A percentile compares a stretch with the other conserved stretches of the same genome.
These are phyloP conservation scores for Hypoxylon sp. DNA, from an alignment of 2,329 filamentous ascomycete species.

Conservation along the genomic window DNA sequence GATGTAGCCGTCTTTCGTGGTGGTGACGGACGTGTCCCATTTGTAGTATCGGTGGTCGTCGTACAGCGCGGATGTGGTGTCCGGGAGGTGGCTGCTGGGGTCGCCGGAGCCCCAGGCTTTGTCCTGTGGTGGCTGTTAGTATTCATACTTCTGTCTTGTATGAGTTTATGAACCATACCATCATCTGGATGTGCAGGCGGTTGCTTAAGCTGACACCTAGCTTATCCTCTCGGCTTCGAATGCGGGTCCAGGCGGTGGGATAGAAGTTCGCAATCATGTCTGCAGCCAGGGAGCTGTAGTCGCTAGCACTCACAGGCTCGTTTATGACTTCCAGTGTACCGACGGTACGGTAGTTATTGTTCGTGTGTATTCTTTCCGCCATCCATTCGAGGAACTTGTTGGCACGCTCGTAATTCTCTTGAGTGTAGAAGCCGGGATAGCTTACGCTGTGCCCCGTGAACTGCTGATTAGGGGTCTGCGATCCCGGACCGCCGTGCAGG, in stretches of 20 bases:
- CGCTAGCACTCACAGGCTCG: slow-evolving; percentile 55
- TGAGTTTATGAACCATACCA: slow-evolving; percentile 36
- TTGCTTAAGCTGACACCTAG: slow-evolving; percentile 54
- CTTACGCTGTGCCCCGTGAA: slow-evolving; percentile 55
- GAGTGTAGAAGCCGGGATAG: slow-evolving; percentile 60
- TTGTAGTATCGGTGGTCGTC: slow-evolving; percentile 52
- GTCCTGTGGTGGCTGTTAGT: slow-evolving; percentile 25
- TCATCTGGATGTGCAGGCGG: slow-evolving; percentile 59
- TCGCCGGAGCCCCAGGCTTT: slow-evolving; percentile 63
- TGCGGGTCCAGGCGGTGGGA: slow-evolving; percentile 56
- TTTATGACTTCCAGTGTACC: slow-evolving; percentile 65
- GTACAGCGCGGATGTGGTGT: slow-evolving; percentile 52
- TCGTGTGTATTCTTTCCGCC: slow-evolving; percentile 58
- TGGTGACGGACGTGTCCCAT: slow-evolving; percentile 59
- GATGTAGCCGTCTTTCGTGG: slow-evolving; percentile 63
- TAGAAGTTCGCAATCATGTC: slow-evolving; percentile 59
- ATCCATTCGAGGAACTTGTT: slow-evolving; percentile 62
- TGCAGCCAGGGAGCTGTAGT: slow-evolving; percentile 47
- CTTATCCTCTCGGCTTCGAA: slow-evolving; percentile 58
- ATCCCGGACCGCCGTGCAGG: slow-evolving; percentile 60
- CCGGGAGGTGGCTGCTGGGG: slow-evolving; percentile 55
- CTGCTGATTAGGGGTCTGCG: slow-evolving; percentile 56
- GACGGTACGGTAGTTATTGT: slow-evolving; percentile 59
- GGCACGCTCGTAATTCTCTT: slow-evolving; percentile 63
- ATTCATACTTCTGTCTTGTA: background rate